Conservation (phyloP, 2,329 filamentous ascomycete species). For the Paecilomyces niveus region DNA sequence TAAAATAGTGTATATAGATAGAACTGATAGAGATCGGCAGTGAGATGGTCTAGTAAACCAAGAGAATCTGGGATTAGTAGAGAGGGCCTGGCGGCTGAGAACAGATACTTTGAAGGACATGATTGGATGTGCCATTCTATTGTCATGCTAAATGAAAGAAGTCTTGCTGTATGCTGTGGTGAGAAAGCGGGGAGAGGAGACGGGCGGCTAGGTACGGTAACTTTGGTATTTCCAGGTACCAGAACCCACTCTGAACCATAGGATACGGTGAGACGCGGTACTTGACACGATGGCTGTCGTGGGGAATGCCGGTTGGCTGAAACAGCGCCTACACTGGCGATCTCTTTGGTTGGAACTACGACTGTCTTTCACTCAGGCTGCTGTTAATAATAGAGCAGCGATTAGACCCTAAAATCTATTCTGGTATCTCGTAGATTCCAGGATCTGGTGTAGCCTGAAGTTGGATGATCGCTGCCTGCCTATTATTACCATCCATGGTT, state of each 20-base stretch:
- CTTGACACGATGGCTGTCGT: not conserved
- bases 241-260: not conserved
- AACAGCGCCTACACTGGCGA: not conserved
- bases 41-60: not conserved
- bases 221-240: not conserved
- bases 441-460: not conserved
- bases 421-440: not conserved
- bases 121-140: not conserved
- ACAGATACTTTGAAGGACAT: not conserved
- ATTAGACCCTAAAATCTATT: not conserved
- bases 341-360: not conserved
- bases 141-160: not conserved
- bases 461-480: not conserved
- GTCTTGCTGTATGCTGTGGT: not conserved
- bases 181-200: constrained; percentile 3
- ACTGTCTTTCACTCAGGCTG: not conserved
- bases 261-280: not conserved
- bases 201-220: not conserved
- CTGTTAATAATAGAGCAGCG: not conserved
- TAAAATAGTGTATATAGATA: constrained; percentile 1
- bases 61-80: not conserved
- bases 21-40: constrained; percentile 1
- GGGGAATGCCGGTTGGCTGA: not conserved
- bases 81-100: constrained; percentile 2
- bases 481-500: not conserved